A percentile compares a stretch with the other conserved stretches of the same genome.
Evolutionary conservation across 202 grass and related monocot genomes (phyloP).

Genomic region (Schoenoplectus tabernaemontani): DNA sequence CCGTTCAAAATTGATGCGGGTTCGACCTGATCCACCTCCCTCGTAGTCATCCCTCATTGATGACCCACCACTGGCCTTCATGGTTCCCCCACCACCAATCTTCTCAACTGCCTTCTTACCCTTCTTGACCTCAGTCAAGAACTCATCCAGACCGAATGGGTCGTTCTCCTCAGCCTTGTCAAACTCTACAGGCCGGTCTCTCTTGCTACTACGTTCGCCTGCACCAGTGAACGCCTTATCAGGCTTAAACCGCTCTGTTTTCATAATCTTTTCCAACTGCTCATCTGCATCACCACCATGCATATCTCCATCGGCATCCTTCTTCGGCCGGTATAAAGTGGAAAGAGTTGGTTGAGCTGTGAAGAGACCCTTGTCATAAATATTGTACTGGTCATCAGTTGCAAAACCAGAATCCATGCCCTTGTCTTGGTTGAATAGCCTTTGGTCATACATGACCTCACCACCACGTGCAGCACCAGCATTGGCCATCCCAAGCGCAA

Average conservation of each 20-base stretch:
- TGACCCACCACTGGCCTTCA: slow-evolving; percentile 82
- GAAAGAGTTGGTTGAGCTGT: slow-evolving; percentile 28
- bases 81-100: slow-evolving; percentile 66
- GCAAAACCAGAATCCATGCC: slow-evolving; percentile 47
- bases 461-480: slow-evolving; percentile 10
- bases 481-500: slow-evolving; percentile 46
- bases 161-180: slow-evolving; percentile 84
- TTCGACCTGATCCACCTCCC: slow-evolving; percentile 70
- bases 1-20: slow-evolving; percentile 71
- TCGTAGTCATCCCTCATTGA: slow-evolving; percentile 75
- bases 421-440: slow-evolving; percentile 46
- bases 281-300: slow-evolving; percentile 26
- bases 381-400: slow-evolving; percentile 34
- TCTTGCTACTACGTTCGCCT: slow-evolving; percentile 32
- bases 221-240: slow-evolving; percentile 34
- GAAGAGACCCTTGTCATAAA: slow-evolving; percentile 45
- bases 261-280: slow-evolving; percentile 30
- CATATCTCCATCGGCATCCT: slow-evolving; percentile 27
- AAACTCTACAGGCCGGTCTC: slow-evolving; percentile 79
- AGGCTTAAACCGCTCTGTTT: slow-evolving; percentile 35
- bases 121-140: slow-evolving; percentile 93
- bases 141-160: slow-evolving; percentile 82
- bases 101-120: slow-evolving; percentile 92
- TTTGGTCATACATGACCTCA: slow-evolving; percentile 42
- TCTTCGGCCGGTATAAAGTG: slow-evolving; percentile 34